phyloP scores from a whole-genome alignment of 1,139 yeast species.

The Kodamaea alishanica region DNA sequence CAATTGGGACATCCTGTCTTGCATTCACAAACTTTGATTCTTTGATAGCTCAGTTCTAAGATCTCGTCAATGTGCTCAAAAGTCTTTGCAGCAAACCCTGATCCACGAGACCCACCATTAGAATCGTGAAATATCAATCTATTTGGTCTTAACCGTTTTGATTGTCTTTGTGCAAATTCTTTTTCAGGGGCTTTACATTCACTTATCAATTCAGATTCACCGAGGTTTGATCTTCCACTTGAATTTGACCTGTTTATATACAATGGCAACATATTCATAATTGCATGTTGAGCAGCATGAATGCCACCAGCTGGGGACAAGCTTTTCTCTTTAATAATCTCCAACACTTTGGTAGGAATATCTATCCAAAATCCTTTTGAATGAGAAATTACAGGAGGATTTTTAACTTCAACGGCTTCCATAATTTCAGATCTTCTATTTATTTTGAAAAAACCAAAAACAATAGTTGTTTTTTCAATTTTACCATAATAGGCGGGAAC shows the following conservation, averaged over 20 bases:
- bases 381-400: slow-evolving; percentile 68
- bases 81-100: slow-evolving; percentile 76
- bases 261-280: slow-evolving; percentile 70
- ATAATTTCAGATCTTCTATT: slow-evolving; percentile 72
- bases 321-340: slow-evolving; percentile 50
- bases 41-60: slow-evolving; percentile 52
- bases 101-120: slow-evolving; percentile 72
- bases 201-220: slow-evolving; percentile 70
- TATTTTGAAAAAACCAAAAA: slow-evolving; percentile 89
- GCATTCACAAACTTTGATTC: slow-evolving; percentile 69
- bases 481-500: slow-evolving; percentile 74
- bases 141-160: slow-evolving; percentile 75
- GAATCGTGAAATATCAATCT: slow-evolving; percentile 80
- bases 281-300: slow-evolving; percentile 94
- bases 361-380: slow-evolving; percentile 93
- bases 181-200: slow-evolving; percentile 98
- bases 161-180: slow-evolving; percentile 74
- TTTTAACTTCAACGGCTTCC: slow-evolving; percentile 89
- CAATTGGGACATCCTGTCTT: slow-evolving; percentile 89
- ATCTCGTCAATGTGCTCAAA: slow-evolving; percentile 73
- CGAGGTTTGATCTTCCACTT: slow-evolving; percentile 41
- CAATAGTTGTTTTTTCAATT: slow-evolving; percentile 66
- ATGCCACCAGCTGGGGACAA: slow-evolving; percentile 83
- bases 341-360: slow-evolving; percentile 63
- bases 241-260: slow-evolving; percentile 44